These are phyloP conservation scores for Phytopythium ostracodes DNA, from an alignment of 352 stramenopile genomes.

Conservation along the genomic window DNA sequence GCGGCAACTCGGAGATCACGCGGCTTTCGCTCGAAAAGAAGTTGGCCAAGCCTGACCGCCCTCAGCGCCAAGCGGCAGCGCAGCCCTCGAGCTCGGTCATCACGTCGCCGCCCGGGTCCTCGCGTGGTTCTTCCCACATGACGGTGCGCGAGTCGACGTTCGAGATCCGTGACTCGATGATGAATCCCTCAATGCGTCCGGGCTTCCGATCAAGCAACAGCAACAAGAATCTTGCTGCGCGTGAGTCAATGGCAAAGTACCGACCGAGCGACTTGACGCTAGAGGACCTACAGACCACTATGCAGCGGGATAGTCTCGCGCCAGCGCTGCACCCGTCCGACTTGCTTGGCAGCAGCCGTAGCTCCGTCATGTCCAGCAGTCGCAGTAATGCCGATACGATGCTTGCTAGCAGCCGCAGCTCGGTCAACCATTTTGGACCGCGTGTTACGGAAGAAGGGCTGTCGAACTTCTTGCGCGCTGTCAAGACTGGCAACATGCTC, in stretches of 20 bases:
- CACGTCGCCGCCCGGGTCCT: slow-evolving; percentile 1
- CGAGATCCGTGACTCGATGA: slow-evolving; percentile 12
- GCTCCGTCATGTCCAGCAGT: slow-evolving; percentile 28
- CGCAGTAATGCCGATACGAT: slow-evolving; percentile 13
- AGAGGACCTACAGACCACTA: slow-evolving; percentile 34
- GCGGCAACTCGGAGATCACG: slow-evolving; percentile 32
- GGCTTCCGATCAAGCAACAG: neutral
- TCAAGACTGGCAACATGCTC: slow-evolving; percentile 62
- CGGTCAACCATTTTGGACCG: slow-evolving; percentile 41
- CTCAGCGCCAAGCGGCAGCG: neutral
- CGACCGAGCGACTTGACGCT: slow-evolving; percentile 59
- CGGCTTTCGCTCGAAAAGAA: slow-evolving; percentile 32
- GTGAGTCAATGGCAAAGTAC: slow-evolving; percentile 73
- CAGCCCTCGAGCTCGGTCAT: slow-evolving; percentile 1
- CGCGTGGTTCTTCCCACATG: neutral
- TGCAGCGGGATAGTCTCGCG: slow-evolving; percentile 61
- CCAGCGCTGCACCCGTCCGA: slow-evolving; percentile 12
- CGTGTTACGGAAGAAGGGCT: slow-evolving; percentile 55
- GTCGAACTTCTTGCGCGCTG: slow-evolving; percentile 53
- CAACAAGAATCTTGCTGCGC: slow-evolving; percentile 24
- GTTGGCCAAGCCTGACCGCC: slow-evolving; percentile 1
- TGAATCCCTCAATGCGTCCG: neutral
- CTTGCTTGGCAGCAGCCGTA: slow-evolving; percentile 24
- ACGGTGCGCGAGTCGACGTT: slow-evolving; percentile 9
- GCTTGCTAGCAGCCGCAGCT: slow-evolving; percentile 30